Base-by-base conservation (phyloP, 257 asterid genomes). In the Galeopsis tetrahit region DNA sequence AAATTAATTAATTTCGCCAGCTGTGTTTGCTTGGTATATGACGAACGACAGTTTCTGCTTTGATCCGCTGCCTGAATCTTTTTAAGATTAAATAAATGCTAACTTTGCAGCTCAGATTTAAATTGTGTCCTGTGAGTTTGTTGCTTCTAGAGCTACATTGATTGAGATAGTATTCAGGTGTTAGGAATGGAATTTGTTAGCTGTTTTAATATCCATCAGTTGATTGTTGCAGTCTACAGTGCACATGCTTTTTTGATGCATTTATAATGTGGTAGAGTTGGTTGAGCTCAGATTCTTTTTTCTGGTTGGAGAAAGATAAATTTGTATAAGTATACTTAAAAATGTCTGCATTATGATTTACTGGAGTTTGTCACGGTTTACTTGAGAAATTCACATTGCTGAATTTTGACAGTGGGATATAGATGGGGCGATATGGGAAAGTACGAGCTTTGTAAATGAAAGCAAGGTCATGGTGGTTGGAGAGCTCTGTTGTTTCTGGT, bases 381-480 rank as follows among this genome's bases (percentile, higher is more conserved):
- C 28, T 21, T 21, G 28, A 21, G 28, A 21, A 21, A 21, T 21
- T 21, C 28, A 21, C 28, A 34, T 73, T 77, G 74, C 66, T 62
- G 69, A 68, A 56, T 52, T 66, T 74, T 77, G 73, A 56, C 76
- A 78, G 78, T 64, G 66, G 46, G 75, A 35, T 70, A 38, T 58
- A 74, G 81, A 68, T 39, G 28, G 75, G 32, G 44, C 8, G 35
- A 53, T 59, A 63, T 71, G 70, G 60, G 68, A 53, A 61, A 33
- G 56, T 71, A 62, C 48, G 64, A 70, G 70, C 66, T 67, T 80
- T 78, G 85, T 87, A 81, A 79, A 86, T 87, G 92, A 85, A 75
- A 70, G 79, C 76, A 74, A 80, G 81, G 88, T 63, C 70, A 85
- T 86, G 90, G 82, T 84, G 86, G 83, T 82, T 76, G 82, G 82